phyloP scores from a whole-genome alignment of 495 filamentous ascomycete species.

The Penicillium lagena region DNA sequence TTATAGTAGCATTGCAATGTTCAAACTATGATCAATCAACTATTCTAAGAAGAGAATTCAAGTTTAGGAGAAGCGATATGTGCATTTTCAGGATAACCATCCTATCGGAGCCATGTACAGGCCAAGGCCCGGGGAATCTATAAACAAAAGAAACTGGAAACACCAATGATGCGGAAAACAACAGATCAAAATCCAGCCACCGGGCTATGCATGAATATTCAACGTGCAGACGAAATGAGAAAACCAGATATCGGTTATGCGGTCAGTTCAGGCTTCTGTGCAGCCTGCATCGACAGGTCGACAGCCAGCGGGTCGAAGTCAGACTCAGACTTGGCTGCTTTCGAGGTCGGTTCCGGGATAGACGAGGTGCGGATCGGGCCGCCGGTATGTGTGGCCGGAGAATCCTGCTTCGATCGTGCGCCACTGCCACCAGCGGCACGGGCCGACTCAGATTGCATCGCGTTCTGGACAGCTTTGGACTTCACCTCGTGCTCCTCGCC shows the following conservation, averaged over 20 bases:
- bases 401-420: conserved; percentile 21
- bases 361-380: conserved; percentile 38
- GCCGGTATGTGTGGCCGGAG: conserved; percentile 14
- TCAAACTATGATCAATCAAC: too few species aligned
- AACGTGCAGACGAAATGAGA: too few species aligned
- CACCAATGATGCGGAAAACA: conserved; percentile 8
- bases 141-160: conserved; percentile 3
- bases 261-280: conserved; percentile 18
- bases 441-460: conserved; percentile 42
- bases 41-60: neutral
- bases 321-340: conserved; percentile 12
- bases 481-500: conserved; percentile 24
- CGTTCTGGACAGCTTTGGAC: conserved; percentile 45
- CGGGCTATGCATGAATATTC: conserved; percentile 15
- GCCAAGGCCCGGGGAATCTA: conserved; percentile 6
- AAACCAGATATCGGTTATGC: conserved; percentile 6
- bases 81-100: neutral
- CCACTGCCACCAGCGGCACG: conserved; percentile 34
- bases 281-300: conserved; percentile 14
- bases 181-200: conserved; percentile 8
- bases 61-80: neutral
- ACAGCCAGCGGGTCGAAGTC: conserved; percentile 3
- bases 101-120: neutral
- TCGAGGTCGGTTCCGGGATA: conserved; percentile 19
- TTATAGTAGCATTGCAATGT: too few species aligned